Conservation (phyloP, 148 eudicot species). For the Linanthus parryae region DNA sequence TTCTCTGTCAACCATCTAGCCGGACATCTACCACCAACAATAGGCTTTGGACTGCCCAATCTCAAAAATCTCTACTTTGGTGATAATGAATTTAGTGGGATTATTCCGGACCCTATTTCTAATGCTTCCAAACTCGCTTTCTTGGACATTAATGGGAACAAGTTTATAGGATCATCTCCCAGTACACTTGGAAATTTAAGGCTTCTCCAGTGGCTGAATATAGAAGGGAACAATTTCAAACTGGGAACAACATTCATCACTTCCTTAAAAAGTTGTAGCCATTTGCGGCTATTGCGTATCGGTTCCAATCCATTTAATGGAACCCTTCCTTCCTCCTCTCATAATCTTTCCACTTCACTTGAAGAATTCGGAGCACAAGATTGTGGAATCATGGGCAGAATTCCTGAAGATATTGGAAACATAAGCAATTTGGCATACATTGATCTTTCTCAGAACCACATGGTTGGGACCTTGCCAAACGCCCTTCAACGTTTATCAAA, state of each 20-base stretch:
- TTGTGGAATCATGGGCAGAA: not conserved
- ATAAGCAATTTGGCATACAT: not conserved
- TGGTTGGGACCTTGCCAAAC: not conserved
- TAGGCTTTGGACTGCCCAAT: too few relatives aligned
- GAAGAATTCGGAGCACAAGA: not conserved
- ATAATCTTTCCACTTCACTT: not conserved
- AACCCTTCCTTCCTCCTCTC: not conserved
- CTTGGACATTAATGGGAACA: not conserved
- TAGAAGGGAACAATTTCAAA: not conserved
- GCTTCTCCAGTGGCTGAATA: not conserved
- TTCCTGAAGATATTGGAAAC: slow-evolving; percentile 4
- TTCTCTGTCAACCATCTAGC: not conserved
- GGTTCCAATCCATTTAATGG: not conserved
- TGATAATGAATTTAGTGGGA: not conserved
- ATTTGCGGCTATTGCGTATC: not conserved
- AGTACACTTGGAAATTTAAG: not conserved
- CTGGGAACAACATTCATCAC: slow-evolving; percentile 7
- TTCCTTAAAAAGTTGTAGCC: too few relatives aligned
- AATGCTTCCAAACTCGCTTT: slow-evolving; percentile 8
- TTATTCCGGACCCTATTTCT: slow-evolving; percentile 3
- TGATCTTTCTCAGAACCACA: not conserved
- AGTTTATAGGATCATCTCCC: not conserved
- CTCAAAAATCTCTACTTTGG: not conserved
- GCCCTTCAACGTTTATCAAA: not conserved
- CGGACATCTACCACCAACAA: slow-evolving; percentile 6